Conservation (phyloP, 805 yeast genomes). For the Suhomyces vadensis region DNA sequence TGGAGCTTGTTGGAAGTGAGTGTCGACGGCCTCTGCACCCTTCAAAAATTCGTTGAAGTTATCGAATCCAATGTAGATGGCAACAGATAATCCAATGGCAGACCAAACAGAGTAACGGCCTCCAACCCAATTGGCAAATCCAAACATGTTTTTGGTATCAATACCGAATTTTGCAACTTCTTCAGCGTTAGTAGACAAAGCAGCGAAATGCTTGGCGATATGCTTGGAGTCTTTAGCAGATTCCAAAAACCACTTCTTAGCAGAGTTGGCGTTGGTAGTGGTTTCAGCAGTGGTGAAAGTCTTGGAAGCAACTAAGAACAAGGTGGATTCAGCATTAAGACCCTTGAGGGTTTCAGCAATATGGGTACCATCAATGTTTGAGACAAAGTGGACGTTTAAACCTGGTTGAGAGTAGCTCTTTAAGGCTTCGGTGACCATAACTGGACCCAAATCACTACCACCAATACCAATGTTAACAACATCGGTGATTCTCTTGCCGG, state of each 20-base stretch:
- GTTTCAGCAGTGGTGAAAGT: conserved; percentile 99
- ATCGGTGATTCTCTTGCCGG: conserved; percentile 91
- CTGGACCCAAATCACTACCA: conserved; percentile 98
- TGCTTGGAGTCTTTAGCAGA: conserved; percentile 64
- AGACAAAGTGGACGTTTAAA: conserved; percentile 85
- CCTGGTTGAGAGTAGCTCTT: conserved; percentile 81
- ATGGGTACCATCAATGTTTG: conserved; percentile 98
- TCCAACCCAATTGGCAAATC: conserved; percentile 98
- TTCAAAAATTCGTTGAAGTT: conserved; percentile 88
- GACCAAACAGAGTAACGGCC: conserved; percentile 99
- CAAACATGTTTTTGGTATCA: conserved; percentile 97
- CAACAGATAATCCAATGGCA: conserved; percentile 95
- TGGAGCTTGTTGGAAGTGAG: conserved; percentile 83
- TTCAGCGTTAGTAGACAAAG: conserved; percentile 87
- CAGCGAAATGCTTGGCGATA: conserved; percentile 97
- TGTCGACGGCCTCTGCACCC: conserved; percentile 98
- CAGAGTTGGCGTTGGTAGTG: conserved; percentile 91
- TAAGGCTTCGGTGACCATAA: conserved; percentile 98
- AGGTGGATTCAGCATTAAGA: conserved; percentile 85
- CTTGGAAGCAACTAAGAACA: conserved; percentile 91
- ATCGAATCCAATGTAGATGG: conserved; percentile 92
- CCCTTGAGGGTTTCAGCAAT: conserved; percentile 84
- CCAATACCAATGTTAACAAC: conserved; percentile 98
- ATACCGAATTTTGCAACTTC: conserved; percentile 96
- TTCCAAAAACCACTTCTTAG: conserved; percentile 89